Evolutionary conservation across 2,329 filamentous ascomycete species (phyloP).

Genomic region (Apiospora koreana): DNA sequence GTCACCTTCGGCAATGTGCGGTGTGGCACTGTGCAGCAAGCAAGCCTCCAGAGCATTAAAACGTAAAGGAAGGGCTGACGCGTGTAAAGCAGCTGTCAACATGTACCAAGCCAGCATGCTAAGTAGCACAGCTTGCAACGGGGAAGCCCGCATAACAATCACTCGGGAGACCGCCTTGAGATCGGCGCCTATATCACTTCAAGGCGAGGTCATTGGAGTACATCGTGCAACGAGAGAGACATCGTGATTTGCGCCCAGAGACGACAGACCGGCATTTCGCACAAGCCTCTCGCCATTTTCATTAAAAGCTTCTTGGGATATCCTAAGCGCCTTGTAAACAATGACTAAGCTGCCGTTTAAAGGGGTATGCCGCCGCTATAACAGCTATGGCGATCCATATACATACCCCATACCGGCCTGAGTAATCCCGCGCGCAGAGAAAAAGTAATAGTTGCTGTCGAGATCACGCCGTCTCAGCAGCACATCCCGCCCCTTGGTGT

Average conservation of each 20-base stretch:
- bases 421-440: not conserved
- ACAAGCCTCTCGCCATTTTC: not conserved
- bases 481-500: not conserved
- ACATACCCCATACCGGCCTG: not conserved
- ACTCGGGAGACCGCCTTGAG: not conserved
- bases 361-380: not conserved
- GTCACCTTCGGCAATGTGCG: conserved; percentile 2
- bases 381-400: not conserved
- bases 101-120: not conserved
- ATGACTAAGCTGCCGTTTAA: not conserved
- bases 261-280: not conserved
- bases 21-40: not conserved
- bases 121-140: conserved; percentile 1
- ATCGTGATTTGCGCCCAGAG: not conserved
- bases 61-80: not conserved
- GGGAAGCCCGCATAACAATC: conserved; percentile 1
- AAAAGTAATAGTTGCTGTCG: not conserved
- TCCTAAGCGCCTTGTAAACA: not conserved
- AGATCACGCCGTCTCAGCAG: conserved; percentile 4
- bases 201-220: not conserved
- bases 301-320: not conserved
- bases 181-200: not conserved
- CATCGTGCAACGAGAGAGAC: not conserved
- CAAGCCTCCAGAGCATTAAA: not conserved
- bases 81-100: not conserved